Evolutionary conservation across 169 alveolate genomes (phyloP).

Genomic region (Eimeria brunetti): DNA sequence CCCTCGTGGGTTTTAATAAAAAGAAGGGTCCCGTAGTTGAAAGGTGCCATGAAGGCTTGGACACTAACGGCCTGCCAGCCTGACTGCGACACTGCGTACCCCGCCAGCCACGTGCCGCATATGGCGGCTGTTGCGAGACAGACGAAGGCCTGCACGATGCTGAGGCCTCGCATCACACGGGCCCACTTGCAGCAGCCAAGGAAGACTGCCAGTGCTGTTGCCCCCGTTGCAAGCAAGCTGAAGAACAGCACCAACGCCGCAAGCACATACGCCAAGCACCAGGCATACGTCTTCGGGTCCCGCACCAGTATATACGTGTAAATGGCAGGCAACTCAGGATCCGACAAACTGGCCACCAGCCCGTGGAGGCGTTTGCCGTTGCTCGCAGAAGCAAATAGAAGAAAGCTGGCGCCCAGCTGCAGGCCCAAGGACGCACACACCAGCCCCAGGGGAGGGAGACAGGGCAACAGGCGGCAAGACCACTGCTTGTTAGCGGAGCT

Average conservation of each 20-base stretch:
- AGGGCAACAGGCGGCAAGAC: slow-evolving; percentile 59
- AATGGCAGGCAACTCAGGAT: slow-evolving; percentile 38
- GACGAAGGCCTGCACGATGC: slow-evolving; percentile 49
- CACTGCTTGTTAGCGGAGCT: slow-evolving; percentile 66
- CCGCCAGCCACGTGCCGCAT: slow-evolving; percentile 33
- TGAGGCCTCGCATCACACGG: slow-evolving; percentile 6
- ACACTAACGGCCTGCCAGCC: background rate
- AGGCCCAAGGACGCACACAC: slow-evolving; percentile 51
- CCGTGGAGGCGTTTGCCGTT: slow-evolving; percentile 61
- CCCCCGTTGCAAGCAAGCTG: background rate
- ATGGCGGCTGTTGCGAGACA: slow-evolving; percentile 9
- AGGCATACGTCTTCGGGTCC: slow-evolving; percentile 47
- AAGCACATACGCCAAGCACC: slow-evolving; percentile 39
- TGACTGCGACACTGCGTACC: slow-evolving; percentile 56
- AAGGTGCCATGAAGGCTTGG: background rate
- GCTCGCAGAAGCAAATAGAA: slow-evolving; percentile 25
- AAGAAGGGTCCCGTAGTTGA: slow-evolving; percentile 57
- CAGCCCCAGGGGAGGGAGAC: slow-evolving; percentile 58
- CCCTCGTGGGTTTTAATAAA: slow-evolving; percentile 49
- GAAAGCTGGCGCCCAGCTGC: slow-evolving; percentile 46
- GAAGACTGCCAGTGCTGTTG: slow-evolving; percentile 8
- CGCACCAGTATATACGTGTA: background rate
- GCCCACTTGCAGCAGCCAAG: slow-evolving; percentile 70
- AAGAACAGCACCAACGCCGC: slow-evolving; percentile 3
- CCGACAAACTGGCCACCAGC: slow-evolving; percentile 4